Base-by-base conservation (phyloP, 805 yeast genomes). In the Wickerhamomyces alni region DNA sequence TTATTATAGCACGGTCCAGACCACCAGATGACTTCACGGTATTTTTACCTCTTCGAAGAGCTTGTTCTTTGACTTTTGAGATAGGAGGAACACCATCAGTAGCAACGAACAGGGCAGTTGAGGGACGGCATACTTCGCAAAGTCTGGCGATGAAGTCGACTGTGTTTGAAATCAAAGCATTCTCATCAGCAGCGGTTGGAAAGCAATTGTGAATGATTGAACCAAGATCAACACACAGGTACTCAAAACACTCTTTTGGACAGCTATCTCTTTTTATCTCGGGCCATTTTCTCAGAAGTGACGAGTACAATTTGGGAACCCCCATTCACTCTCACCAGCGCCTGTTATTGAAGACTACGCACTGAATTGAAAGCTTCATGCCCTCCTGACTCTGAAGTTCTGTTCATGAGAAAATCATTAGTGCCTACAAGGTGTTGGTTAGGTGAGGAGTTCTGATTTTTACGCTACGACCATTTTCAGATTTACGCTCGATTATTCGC, bases 31-130 rank as follows among this genome's bases (percentile, higher is more conserved):
- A 84, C 45, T 75, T 76, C 34, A 88, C 70, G 0, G 94, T 94
- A n/a, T 93, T 77, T 54, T 91, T 70, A 59, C 83, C 84, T 63
- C 98, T 77, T 68, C 98, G 79, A 0, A 91, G 75, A 58, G 96
- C 77, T 63, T 91, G 98, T 59, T 88, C 96, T 58, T 86, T 87
- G 91, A 89, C 83, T 57, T 91, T 91, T 4, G 96, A 96, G 52
- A 97, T 67, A 13, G 98, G 98, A 0, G 98, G 97, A 31, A 87
- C 96, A 54, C 98, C 98, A 65, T 91, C 98, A 50, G 91, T 82
- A 2, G 97, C 97, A 91, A 91, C 82, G 57, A 78, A 88, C 45
- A 91, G 78, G 6, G 78, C 71, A 52, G 82, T 72, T 48, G 77
- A 69, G 10, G 97, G 98, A 56, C 75, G 75, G 44, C 87, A 81